phyloP scores from a whole-genome alignment of 768 basidiomycete genomes.

The Suillus occidentalis region DNA sequence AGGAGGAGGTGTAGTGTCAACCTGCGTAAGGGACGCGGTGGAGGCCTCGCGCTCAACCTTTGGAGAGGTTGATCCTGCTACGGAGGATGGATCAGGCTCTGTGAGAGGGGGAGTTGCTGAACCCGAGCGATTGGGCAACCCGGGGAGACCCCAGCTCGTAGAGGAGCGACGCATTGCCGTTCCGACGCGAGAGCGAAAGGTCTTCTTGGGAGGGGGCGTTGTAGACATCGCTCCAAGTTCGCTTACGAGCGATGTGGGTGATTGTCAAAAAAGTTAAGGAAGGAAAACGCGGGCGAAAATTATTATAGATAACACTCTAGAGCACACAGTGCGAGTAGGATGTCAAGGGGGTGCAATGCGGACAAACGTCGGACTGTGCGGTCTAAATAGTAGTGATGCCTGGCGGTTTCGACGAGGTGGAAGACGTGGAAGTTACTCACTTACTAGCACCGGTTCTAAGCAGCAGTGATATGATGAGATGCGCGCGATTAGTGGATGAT shows the following conservation, averaged over 20 bases:
- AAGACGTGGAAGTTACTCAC: constrained; percentile 22
- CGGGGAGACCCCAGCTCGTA: constrained; percentile 45
- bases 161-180: constrained; percentile 62
- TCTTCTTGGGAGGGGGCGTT: constrained; percentile 36
- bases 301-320: constrained; percentile 10
- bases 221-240: constrained; percentile 27
- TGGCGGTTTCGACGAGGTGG: constrained; percentile 37
- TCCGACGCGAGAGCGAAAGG: constrained; percentile 61
- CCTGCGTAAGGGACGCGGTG: constrained; percentile 29
- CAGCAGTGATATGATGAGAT: constrained; percentile 32
- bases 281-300: not conserved
- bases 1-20: constrained; percentile 41
- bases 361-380: constrained; percentile 20
- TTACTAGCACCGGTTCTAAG: constrained; percentile 19
- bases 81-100: constrained; percentile 28
- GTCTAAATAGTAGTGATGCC: constrained; percentile 34
- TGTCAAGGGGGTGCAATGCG: constrained; percentile 21
- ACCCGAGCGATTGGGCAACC: constrained; percentile 30
- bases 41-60: constrained; percentile 31
- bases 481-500: constrained; percentile 32
- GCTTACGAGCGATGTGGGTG: not conserved
- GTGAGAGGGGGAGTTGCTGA: constrained; percentile 27
- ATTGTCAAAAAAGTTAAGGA: constrained; percentile 10
- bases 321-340: constrained; percentile 12
- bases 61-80: constrained; percentile 27